Conservation (phyloP, 495 filamentous ascomycete genomes). For the Pseudoneurospora amorphoporcata region DNA sequence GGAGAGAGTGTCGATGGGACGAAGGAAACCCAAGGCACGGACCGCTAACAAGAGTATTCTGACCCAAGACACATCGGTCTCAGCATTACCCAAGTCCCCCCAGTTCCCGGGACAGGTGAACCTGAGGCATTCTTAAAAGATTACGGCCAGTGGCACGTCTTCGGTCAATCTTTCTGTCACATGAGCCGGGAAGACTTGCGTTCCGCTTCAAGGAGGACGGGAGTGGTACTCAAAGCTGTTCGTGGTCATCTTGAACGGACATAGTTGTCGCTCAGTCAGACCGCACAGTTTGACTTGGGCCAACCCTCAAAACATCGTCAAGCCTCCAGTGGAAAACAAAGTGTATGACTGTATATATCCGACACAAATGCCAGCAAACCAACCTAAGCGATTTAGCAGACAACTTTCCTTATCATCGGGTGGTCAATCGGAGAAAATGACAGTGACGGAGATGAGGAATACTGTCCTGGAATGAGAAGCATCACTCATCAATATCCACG, state of each 20-base stretch:
- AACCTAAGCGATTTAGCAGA: not conserved
- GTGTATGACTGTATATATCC: not conserved
- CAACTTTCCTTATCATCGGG: not conserved
- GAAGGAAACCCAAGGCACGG: not conserved
- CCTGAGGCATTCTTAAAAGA: not conserved
- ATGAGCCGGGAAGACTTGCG: not conserved
- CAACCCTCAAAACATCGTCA: not conserved
- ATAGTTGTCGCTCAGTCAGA: not conserved
- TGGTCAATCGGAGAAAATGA: not conserved
- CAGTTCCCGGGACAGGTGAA: not conserved
- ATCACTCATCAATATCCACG: not conserved
- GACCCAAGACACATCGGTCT: not conserved
- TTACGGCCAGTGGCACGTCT: not conserved
- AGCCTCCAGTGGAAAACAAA: not conserved
- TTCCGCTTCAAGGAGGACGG: not conserved
- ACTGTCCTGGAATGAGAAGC: too few relatives aligned
- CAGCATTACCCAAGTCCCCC: not conserved
- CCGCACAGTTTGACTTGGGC: not conserved
- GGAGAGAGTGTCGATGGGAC: not conserved
- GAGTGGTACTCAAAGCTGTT: not conserved
- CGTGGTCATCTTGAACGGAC: not conserved
- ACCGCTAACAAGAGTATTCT: not conserved
- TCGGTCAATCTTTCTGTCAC: not conserved
- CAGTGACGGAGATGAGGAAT: not conserved
- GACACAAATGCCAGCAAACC: not conserved